Conservation (phyloP, 2,329 filamentous ascomycete genomes). For the Cladophialophora chaetospira region DNA sequence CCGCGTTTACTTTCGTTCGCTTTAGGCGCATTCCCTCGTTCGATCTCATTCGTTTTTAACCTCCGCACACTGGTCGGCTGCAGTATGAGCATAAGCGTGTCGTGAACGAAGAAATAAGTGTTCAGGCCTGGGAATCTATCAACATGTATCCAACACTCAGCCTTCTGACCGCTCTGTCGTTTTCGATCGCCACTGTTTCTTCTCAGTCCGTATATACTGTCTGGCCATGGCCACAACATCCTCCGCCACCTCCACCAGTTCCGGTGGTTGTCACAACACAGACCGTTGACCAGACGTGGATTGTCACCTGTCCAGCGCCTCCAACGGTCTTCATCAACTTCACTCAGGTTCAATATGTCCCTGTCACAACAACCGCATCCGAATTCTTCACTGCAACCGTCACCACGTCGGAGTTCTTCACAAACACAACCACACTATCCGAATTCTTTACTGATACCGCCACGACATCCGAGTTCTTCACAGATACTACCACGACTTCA, state of each 20-base stretch:
- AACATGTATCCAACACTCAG: conserved; percentile 10
- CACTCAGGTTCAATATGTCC: conserved; percentile 21
- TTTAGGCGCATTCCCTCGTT: conserved; percentile 1
- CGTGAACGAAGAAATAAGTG: conserved; percentile 2
- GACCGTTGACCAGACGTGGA: conserved; percentile 14
- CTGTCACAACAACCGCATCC: conserved; percentile 10
- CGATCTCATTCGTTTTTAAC: conserved; percentile 10
- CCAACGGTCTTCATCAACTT: conserved; percentile 25
- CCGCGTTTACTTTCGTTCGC: conserved; percentile 4
- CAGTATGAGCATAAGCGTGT: conserved; percentile 17
- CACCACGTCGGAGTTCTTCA: conserved; percentile 17
- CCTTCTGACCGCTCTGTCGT: conserved; percentile 14
- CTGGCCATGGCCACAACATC: conserved; percentile 4
- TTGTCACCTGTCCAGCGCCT: conserved; percentile 20
- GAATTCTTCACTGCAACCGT: conserved; percentile 19
- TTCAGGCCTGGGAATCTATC: conserved; percentile 1
- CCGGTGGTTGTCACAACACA: conserved; percentile 7
- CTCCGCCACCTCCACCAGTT: conserved; percentile 1
- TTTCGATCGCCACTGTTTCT: conserved; percentile 5
- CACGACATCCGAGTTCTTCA: conserved; percentile 20
- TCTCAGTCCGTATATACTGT: conserved; percentile 12
- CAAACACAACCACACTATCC: conserved; percentile 23
- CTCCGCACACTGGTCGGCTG: neutral
- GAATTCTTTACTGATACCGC: conserved; percentile 17
- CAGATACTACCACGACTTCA: conserved; percentile 19